Base-by-base conservation (phyloP, 306 rosid genomes). In the Carpinus fangiana region DNA sequence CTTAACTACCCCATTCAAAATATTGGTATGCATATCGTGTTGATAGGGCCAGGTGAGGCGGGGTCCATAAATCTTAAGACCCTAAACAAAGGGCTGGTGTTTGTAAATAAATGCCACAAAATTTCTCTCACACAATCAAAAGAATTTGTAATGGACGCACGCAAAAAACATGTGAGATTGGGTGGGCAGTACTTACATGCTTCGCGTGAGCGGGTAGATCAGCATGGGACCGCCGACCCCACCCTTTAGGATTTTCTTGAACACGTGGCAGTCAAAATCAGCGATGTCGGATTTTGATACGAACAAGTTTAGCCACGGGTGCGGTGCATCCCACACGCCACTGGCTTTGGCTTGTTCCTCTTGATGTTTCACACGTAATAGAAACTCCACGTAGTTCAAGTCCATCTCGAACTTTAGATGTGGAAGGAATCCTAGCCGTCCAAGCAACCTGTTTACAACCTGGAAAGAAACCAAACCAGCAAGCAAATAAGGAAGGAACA, bases 221-320 rank as follows among this genome's bases (percentile, higher is more conserved):
- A 96, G 72, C 64, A 96, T 93, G 82, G 98, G 98, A 20, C 99
- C 99, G 61, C 98, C 98, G 21, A 96, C 81, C 2, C 99, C 99
- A 2, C 87, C 69, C 73, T 86, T 88, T 31, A 96, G 90, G 78
- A 96, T 84, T 16, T 73, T 76, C 87, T 91, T 93, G 77, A 96
- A 91, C 20, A 89, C 89, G 26, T 1, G 70, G 5, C 90, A 86
- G 83, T 96, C 93, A 14, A 96, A 96, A 5, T 88, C 85, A n/a
- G 75, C 74, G 2, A 96, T 84, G 75, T 84, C 70, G 12, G 96
- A 82, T 18, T 88, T 88, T 0, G 98, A 91, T 16, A 96, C 94
- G 59, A 96, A 90, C 56, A 96, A 13, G 89, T 96, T 96, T 11
- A 96, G 62, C 99, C 99, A 96, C 0, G 99, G 99, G 75, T 96